Conservation (phyloP, 208 protist genomes). For the Wallacemonas sp. region DNA sequence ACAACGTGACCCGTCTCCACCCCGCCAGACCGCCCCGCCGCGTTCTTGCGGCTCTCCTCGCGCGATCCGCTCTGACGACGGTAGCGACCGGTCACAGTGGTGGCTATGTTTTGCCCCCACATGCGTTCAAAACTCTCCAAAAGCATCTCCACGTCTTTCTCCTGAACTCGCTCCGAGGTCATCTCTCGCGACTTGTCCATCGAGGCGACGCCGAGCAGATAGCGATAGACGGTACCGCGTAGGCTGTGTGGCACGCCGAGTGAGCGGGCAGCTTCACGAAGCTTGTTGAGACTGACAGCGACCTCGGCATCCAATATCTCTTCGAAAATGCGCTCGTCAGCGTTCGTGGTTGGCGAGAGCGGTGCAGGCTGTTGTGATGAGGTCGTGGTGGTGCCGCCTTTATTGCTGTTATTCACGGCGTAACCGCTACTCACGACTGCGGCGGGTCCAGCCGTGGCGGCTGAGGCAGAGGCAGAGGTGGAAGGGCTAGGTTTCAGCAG, state of each 20-base stretch:
- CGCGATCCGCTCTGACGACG: conserved; percentile 4
- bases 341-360: conserved; percentile 14
- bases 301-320: conserved; percentile 86
- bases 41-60: conserved; percentile 12
- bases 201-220: conserved; percentile 75
- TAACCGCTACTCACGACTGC: no score
- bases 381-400: not conserved
- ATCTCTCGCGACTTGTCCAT: conserved; percentile 84
- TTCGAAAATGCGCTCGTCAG: conserved; percentile 60
- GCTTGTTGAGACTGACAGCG: conserved; percentile 55
- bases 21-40: not conserved
- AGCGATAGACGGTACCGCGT: conserved; percentile 80
- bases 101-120: conserved; percentile 19
- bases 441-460: no score
- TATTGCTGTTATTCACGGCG: not conserved
- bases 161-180: conserved; percentile 78
- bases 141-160: conserved; percentile 77
- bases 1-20: not conserved
- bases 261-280: conserved; percentile 69
- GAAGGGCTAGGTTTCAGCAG: no score
- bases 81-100: conserved; percentile 18
- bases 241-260: conserved; percentile 65
- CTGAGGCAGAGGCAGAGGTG: no score
- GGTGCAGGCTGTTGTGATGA: conserved; percentile 1
- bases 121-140: conserved; percentile 38